These are phyloP conservation scores for Zygosaccharomyces pseudobailii DNA, from an alignment of 1,139 yeast species.

Conservation along the genomic window DNA sequence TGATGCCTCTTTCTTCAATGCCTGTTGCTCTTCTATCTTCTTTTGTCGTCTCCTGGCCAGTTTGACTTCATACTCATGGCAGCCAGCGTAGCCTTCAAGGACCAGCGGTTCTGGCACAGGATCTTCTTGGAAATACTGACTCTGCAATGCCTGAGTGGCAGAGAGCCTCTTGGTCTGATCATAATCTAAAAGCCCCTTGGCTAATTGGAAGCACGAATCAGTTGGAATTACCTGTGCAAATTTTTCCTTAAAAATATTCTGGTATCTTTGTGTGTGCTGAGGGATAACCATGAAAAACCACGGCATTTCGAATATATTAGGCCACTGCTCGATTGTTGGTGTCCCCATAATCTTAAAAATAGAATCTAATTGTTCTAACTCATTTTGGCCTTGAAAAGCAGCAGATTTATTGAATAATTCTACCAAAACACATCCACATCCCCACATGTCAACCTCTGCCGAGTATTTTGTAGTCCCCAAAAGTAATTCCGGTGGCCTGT, in stretches of 20 bases:
- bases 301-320: slow-evolving; percentile 67
- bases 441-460: slow-evolving; percentile 93
- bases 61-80: slow-evolving; percentile 84
- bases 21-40: slow-evolving; percentile 42
- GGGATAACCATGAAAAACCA: slow-evolving; percentile 90
- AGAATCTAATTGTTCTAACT: slow-evolving; percentile 71
- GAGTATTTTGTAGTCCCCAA: slow-evolving; percentile 89
- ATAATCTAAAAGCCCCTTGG: slow-evolving; percentile 54
- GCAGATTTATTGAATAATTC: slow-evolving; percentile 77
- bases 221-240: slow-evolving; percentile 45
- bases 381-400: slow-evolving; percentile 83
- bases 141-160: slow-evolving; percentile 58
- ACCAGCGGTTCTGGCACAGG: slow-evolving; percentile 61
- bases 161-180: slow-evolving; percentile 64
- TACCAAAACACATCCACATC: slow-evolving; percentile 84
- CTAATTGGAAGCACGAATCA: slow-evolving; percentile 59
- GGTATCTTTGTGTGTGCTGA: slow-evolving; percentile 33
- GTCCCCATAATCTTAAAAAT: slow-evolving; percentile 86
- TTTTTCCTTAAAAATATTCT: slow-evolving; percentile 45
- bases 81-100: slow-evolving; percentile 60
- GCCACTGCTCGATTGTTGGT: slow-evolving; percentile 74
- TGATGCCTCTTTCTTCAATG: slow-evolving; percentile 5
- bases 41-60: slow-evolving; percentile 72
- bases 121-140: slow-evolving; percentile 64
- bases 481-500: slow-evolving; percentile 90